Percentiles rank a stretch among this genome's conserved stretches.
phyloP scores from a whole-genome alignment of 2,329 filamentous ascomycete genomes.

The Aspergillus aculeatus region DNA sequence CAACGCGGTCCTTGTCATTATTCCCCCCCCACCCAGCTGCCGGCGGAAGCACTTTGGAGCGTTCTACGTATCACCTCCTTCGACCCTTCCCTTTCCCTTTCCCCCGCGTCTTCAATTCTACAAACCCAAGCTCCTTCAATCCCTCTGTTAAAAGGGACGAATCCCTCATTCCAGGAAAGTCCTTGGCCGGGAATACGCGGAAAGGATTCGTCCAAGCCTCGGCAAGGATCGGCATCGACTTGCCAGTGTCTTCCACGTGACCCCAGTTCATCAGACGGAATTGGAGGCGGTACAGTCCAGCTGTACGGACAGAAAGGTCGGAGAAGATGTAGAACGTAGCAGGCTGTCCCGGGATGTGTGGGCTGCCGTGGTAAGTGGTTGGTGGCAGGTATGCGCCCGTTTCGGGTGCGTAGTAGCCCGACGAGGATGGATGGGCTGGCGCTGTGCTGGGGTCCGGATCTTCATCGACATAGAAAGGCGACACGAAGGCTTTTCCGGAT shows the following conservation, averaged over 20 bases:
- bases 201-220: conserved; percentile 44
- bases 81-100: conserved; percentile 37
- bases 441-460: conserved; percentile 46
- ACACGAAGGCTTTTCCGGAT: conserved; percentile 42
- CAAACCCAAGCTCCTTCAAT: conserved; percentile 42
- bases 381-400: conserved; percentile 9
- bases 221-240: conserved; percentile 39
- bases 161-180: conserved; percentile 46
- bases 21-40: no score
- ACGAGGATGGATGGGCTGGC: conserved; percentile 36
- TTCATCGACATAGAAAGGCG: conserved; percentile 42
- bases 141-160: conserved; percentile 40
- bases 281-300: conserved; percentile 46
- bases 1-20: no score
- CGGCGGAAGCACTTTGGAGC: neutral
- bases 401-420: conserved; percentile 13
- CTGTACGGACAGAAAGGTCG: conserved; percentile 47
- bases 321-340: conserved; percentile 50
- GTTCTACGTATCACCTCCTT: conserved; percentile 14
- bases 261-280: conserved; percentile 48
- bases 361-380: conserved; percentile 3
- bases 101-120: conserved; percentile 42
- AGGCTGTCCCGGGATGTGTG: conserved; percentile 27
- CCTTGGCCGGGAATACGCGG: conserved; percentile 44
- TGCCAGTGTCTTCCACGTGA: conserved; percentile 33